Base-by-base conservation (phyloP, 805 yeast species). In the Isabelozyma rhagii region DNA sequence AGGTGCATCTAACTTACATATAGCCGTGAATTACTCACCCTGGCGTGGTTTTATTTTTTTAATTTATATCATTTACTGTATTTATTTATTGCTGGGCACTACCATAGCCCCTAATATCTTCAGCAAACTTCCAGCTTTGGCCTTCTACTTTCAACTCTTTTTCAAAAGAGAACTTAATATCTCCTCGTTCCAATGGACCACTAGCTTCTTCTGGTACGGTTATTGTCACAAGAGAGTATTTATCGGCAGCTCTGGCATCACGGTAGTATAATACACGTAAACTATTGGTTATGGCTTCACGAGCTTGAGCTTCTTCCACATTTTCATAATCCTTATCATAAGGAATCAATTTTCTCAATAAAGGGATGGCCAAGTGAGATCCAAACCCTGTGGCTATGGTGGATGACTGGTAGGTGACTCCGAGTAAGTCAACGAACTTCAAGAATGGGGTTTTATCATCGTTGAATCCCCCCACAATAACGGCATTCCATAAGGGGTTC, bases 351-450 rank as follows among this genome's bases (percentile, higher is more conserved):
- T 87, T 84, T 74, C 99, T 85, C 65, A 94, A 78, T 60, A 94
- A 72, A 25, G 99, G 99, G 42, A 91, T 72, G 3, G 99, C 99
- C 68, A 94, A 78, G 68, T 94, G 92, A 9, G 96, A 87, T 51
- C 99, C 99, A 66, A 91, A 93, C 1, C 99, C 99, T 3, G 98
- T 92, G 43, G 97, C 97, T 50, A 94, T 73, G 2, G 96, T 78
- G 29, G 96, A 94, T 0, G 98, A 79, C 3, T 89, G 79, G 68
- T 89, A 94, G 2, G 96, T 81, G 27, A 91, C 97, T 46, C 99
- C 99, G 52, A 92, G 79, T 52, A 94, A 75, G 67, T 94, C 97
- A 43, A 91, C 96, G 63, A 89, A 92, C 57, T 85, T 84, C 62
- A 94, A 77, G 60, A 87, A 88, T 43, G 94, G 90, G 17, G 69